phyloP scores from a whole-genome alignment of 257 asterid species.

The Plectranthus barbatus region DNA sequence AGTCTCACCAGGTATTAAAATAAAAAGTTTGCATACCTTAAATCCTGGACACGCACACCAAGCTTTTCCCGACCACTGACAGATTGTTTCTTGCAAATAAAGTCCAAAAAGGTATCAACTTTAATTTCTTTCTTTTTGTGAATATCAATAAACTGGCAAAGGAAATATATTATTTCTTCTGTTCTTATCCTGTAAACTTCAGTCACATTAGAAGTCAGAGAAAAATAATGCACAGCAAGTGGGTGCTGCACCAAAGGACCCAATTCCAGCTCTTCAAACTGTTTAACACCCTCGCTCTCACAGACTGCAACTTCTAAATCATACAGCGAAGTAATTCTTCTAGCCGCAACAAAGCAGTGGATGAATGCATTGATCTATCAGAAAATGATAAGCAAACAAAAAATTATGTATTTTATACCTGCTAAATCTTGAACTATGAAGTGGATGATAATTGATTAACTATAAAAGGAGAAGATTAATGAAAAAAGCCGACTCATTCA shows the following conservation, averaged over 20 bases:
- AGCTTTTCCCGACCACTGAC: conserved; percentile 53
- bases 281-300: conserved; percentile 64
- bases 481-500: no score
- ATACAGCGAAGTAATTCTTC: conserved; percentile 65
- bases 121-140: conserved; percentile 31
- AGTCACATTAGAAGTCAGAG: conserved; percentile 44
- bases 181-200: conserved; percentile 60
- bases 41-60: conserved; percentile 63
- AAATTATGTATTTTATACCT: conserved; percentile 1
- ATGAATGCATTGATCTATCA: conserved; percentile 70
- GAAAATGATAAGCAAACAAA: neutral
- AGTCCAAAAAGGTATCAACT: conserved; percentile 54
- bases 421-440: neutral
- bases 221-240: conserved; percentile 63
- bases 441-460: no score
- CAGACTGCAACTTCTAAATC: conserved; percentile 81
- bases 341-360: conserved; percentile 86
- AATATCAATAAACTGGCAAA: conserved; percentile 51
- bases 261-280: conserved; percentile 79
- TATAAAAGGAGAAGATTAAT: no score
- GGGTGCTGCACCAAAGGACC: conserved; percentile 89
- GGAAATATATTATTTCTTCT: conserved; percentile 53
- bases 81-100: conserved; percentile 51
- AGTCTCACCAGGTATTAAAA: no score
- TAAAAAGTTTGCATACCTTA: conserved; percentile 46